A percentile compares a stretch with the other conserved stretches of the same genome.
phyloP scores from a whole-genome alignment of 2,329 filamentous ascomycete species.

The Zymoseptoria brevis region DNA sequence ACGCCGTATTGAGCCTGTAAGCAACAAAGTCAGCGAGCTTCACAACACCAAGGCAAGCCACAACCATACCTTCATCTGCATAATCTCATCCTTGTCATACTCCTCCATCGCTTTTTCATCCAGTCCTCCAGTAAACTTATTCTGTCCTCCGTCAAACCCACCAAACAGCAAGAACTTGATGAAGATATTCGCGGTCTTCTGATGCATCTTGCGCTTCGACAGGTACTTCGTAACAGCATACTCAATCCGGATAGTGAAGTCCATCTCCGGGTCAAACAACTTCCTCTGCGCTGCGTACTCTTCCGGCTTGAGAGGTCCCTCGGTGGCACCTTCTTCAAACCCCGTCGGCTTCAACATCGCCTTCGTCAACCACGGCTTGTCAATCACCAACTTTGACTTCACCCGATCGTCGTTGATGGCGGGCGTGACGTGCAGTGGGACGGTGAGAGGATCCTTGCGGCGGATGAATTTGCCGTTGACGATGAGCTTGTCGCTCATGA shows the following conservation, averaged over 20 bases:
- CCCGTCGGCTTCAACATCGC: conserved; percentile 38
- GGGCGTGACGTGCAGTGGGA: conserved; percentile 22
- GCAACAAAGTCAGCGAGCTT: conserved; percentile 48
- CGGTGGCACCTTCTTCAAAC: conserved; percentile 64
- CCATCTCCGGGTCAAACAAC: conserved; percentile 53
- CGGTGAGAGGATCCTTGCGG: conserved; percentile 34
- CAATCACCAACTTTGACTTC: conserved; percentile 22
- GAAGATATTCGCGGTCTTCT: conserved; percentile 57
- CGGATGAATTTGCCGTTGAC: conserved; percentile 35
- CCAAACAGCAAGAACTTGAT: conserved; percentile 75
- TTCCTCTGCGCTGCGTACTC: conserved; percentile 59
- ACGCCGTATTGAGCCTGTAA: conserved; percentile 44
- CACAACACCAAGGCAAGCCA: conserved; percentile 49
- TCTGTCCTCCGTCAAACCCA: conserved; percentile 59
- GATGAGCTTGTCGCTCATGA: conserved; percentile 35
- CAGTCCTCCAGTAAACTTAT: conserved; percentile 52
- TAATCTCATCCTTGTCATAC: conserved; percentile 52
- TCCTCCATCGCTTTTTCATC: conserved; percentile 21
- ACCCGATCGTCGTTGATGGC: conserved; percentile 9
- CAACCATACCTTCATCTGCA: conserved; percentile 46
- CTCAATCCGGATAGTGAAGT: conserved; percentile 63
- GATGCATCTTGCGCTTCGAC: conserved; percentile 64
- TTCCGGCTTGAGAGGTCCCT: conserved; percentile 65
- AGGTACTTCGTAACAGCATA: conserved; percentile 77
- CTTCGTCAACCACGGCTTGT: conserved; percentile 33